A percentile compares a stretch with the other conserved stretches of the same genome.
These are phyloP conservation scores for Nothophytophthora sp. DNA, from an alignment of 352 stramenopile species.

Conservation along the genomic window DNA sequence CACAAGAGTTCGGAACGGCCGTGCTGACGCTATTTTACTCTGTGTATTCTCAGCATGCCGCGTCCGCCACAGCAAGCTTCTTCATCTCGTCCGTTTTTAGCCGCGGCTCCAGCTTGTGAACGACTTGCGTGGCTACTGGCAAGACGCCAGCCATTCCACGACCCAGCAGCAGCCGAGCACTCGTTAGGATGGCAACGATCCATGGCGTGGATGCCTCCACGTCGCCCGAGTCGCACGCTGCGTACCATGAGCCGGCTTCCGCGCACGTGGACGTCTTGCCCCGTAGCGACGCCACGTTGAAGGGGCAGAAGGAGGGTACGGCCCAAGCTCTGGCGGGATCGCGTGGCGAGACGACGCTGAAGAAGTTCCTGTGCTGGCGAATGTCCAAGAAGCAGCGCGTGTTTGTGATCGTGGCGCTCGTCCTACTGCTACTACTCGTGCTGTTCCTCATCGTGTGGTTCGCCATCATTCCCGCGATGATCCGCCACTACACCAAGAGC, in stretches of 20 bases:
- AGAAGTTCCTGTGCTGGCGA: constrained; percentile 52
- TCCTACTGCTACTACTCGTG: constrained; percentile 37
- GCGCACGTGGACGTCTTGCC: constrained; percentile 11
- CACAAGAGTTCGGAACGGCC: no score
- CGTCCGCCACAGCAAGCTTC: no score
- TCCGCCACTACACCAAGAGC: constrained; percentile 50
- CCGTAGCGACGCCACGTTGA: background rate
- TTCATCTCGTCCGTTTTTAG: no score
- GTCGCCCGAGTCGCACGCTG: constrained; percentile 5
- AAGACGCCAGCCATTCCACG: background rate
- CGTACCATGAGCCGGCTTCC: constrained; percentile 13
- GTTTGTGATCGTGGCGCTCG: constrained; percentile 28
- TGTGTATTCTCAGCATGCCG: no score
- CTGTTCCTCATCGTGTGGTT: constrained; percentile 61
- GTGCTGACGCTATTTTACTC: no score
- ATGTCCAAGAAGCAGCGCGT: constrained; percentile 55
- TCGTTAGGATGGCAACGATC: no score
- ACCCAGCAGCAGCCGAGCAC: constrained; percentile 7
- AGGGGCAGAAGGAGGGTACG: constrained; percentile 9
- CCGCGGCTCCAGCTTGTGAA: background rate
- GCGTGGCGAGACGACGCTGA: constrained; percentile 16
- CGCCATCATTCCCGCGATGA: constrained; percentile 50
- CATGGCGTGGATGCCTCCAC: constrained; percentile 8
- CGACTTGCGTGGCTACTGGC: no score
- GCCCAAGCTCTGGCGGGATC: constrained; percentile 1